Evolutionary conservation across 768 basidiomycete species (phyloP).

Genomic region (Boletus sensibilis): DNA sequence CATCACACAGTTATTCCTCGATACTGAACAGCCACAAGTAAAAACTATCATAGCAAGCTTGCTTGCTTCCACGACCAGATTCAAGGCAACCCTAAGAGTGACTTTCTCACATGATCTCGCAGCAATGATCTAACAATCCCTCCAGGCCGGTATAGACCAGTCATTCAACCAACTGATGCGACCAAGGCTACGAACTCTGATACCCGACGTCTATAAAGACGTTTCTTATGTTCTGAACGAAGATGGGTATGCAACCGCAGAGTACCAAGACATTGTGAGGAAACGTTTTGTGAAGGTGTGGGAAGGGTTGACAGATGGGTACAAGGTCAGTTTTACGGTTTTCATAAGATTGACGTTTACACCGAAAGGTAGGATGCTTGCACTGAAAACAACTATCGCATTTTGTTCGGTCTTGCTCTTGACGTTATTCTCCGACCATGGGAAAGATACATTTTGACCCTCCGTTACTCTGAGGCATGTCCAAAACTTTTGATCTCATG

Average conservation of each 20-base stretch:
- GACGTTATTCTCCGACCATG: conserved; percentile 91
- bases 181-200: conserved; percentile 78
- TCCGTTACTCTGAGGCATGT: conserved; percentile 86
- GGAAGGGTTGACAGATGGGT: conserved; percentile 84
- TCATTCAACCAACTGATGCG: conserved; percentile 93
- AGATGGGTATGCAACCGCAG: conserved; percentile 77
- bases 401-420: conserved; percentile 81
- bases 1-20: conserved; percentile 67
- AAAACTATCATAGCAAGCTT: conserved; percentile 50
- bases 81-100: conserved; percentile 75
- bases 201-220: conserved; percentile 89
- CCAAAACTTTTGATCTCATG: not conserved
- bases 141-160: conserved; percentile 82
- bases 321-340: conserved; percentile 56
- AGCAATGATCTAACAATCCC: conserved; percentile 2
- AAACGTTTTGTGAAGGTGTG: conserved; percentile 90
- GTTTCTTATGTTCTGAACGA: conserved; percentile 88
- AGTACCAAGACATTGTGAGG: conserved; percentile 80
- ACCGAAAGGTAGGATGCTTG: conserved; percentile 62
- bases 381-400: conserved; percentile 83
- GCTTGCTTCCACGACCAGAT: conserved; percentile 54
- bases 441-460: conserved; percentile 81
- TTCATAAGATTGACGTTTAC: conserved; percentile 1
- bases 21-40: conserved; percentile 51
- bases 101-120: conserved; percentile 15